Base-by-base conservation (phyloP, 495 filamentous ascomycete species). In the Extremus antarcticus region DNA sequence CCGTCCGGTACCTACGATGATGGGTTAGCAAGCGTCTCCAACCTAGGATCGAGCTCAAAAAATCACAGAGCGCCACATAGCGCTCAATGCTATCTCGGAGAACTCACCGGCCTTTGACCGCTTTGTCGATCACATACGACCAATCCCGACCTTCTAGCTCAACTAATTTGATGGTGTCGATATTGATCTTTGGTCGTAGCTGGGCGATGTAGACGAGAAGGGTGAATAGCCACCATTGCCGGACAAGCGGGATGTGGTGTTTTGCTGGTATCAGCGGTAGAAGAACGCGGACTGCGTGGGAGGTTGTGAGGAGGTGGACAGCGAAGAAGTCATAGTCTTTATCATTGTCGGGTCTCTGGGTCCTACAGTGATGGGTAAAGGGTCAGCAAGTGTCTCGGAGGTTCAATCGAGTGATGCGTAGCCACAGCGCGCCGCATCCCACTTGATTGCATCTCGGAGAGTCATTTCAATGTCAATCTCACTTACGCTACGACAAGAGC, bases 211-310 rank as follows among this genome's bases (percentile, higher is more conserved):
- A 97, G 1, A 89, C 78, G 0, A 83, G 74, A 25, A 95, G 63
- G 0, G 84, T 82, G 40, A 94, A 75, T 2, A 97, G 70, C 90
- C 88, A 95, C 86, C 94, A 95, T 64, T 91, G 84, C 17, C 81
- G 76, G 8, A 94, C 77, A 17, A 97, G 70, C 17, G 72, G 72
- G 38, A 88, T 64, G 57, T 92, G 90, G 55, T 79, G 87, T 61
- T 79, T 79, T 2, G 74, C 66, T 0, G 89, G 90, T 15, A 95
- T 75, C 4, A 87, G 65, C 0, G 92, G 92, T 1, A 97, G 74
- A 9, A 97, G 66, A 23, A 92, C 85, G 1, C 92, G 79, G 7
- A 95, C 81, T 0, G 92, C 92, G 66, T 97, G 89, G 56, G 83
- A 88, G 25, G 86, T 83, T 0, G 88, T 94, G 25, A 97, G 72